Base-by-base conservation (phyloP, 1,284 basidiomycete genomes). In the Cystodermella granulosa region DNA sequence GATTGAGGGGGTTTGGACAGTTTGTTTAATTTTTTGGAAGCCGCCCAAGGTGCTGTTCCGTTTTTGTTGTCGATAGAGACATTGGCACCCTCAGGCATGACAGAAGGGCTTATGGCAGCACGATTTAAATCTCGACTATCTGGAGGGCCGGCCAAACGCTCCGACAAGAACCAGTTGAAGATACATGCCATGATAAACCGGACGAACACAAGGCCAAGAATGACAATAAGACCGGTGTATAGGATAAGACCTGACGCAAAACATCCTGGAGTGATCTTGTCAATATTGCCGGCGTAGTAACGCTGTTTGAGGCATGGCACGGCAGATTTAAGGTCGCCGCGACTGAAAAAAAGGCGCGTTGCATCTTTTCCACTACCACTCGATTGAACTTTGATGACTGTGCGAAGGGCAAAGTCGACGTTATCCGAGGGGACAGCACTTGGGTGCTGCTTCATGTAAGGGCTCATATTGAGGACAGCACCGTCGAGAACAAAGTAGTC, bases 111-210 rank as follows among this genome's bases (percentile, higher is more conserved):
- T 61, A 97, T 87, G 39, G 81, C 91, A 16, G 82, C 80, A 28
- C 84, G 77, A 58, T 79, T 81, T 17, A 93, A 73, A 42, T 88
- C 76, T 46, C 75, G 75, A 47, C 63, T 79, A 50, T 79, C 75
- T 1, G 87, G 88, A 23, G 87, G 81, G 13, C 81, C 80, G 26
- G 89, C 86, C 39, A 94, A 79, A 46, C 77, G 78, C 16, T 79
- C 78, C 5, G 89, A 91, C 49, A 98, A 71, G 72, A 94, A 95
- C 94, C 94, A 99, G 58, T 82, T 91, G 78, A 98, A 99, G 50
- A 94, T 70, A 62, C 91, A 89, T 3, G 96, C 96, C 95, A 98
- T 98, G 57, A 80, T 70, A 70, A 98, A 98, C 37, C 95, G 90
- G 28, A 89, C 81, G 49, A 98, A 66, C 37, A 99, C 91, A 50